Evolutionary conservation across 177 flowering plant species (phyloP), one percentile per base, ranked within the genome.

Genomic region (Telopea speciosissima): DNA sequence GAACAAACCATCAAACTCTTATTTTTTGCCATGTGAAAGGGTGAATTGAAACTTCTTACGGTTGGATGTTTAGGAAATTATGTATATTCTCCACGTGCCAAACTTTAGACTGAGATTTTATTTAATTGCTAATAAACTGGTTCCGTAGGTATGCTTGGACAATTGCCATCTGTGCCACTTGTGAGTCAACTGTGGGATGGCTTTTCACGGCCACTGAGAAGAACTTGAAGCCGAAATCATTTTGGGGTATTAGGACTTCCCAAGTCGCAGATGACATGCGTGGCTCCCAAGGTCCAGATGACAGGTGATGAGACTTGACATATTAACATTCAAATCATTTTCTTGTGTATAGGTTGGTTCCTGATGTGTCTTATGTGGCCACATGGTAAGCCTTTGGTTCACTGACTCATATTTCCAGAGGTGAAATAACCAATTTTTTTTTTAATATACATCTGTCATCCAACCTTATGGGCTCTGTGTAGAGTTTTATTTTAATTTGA

Each of bases 131-230:
- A 22, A 65, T 17, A 7, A 16, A 8, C 24, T 26, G 22, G 24
- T 70, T 75, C 65, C 79, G 75, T 88, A 93, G 98, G 78, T 91
- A 91, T 82, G 91, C 91, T 26, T 91, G 98, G 98, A 89, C 97
- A 61, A 80, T 85, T 31, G 67, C 89, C 25, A 76, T 73, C 66
- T 93, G 98, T 79, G 79, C 87, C 21, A 68, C 76, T 22, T 91
- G 98, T 70, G 93, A 84, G 79, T 73, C 80, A 52, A 84, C 80
- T 36, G 77, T 87, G 94, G 98, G 98, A 1, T 93, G 98, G 97
- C 84, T 79, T 52, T 93, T 91, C 71, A 90, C 90, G 0, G 92
- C 96, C 31, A 84, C 83, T 21, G 75, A 85, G 70, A 86, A 70
- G 73, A 85, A 75, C 28, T 62, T 91, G 84, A 85, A 84, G 82